phyloP scores from a whole-genome alignment of 2,329 filamentous ascomycete genomes.

The Xylariales sp. region DNA sequence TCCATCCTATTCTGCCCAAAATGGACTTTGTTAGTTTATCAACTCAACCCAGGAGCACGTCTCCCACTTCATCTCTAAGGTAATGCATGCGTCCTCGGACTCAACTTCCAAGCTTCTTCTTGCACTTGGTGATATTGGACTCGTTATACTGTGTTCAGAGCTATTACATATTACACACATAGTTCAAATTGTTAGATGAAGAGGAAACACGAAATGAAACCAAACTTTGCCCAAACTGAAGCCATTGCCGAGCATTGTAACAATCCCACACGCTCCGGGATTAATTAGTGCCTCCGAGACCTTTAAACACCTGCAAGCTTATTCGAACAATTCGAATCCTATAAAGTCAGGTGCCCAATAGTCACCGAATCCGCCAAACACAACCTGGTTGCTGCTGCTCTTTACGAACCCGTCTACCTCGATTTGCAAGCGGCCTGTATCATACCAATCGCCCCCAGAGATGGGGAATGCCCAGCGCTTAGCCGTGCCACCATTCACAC shows the following conservation, averaged over 20 bases:
- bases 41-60: too few species aligned
- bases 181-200: too few species aligned
- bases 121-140: too few species aligned
- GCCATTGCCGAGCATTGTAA: neutral
- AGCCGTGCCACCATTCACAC: conserved; percentile 35
- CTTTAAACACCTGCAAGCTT: neutral
- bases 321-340: conserved; percentile 32
- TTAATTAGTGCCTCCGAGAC: neutral
- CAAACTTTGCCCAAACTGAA: too few species aligned
- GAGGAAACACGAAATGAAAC: too few species aligned
- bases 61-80: too few species aligned
- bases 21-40: neutral
- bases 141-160: too few species aligned
- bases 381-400: conserved; percentile 31
- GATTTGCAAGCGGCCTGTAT: conserved; percentile 39
- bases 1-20: neutral
- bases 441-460: conserved; percentile 45
- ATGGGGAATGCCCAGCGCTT: conserved; percentile 47
- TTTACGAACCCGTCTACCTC: conserved; percentile 40
- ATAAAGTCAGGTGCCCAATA: conserved; percentile 37
- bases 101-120: too few species aligned
- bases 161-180: too few species aligned
- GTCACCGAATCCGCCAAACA: conserved; percentile 24
- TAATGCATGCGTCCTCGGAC: too few species aligned
- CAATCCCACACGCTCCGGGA: too few species aligned